Evolutionary conservation across 176 grass and related monocot genomes (phyloP).

Genomic region (Oryza punctata): DNA sequence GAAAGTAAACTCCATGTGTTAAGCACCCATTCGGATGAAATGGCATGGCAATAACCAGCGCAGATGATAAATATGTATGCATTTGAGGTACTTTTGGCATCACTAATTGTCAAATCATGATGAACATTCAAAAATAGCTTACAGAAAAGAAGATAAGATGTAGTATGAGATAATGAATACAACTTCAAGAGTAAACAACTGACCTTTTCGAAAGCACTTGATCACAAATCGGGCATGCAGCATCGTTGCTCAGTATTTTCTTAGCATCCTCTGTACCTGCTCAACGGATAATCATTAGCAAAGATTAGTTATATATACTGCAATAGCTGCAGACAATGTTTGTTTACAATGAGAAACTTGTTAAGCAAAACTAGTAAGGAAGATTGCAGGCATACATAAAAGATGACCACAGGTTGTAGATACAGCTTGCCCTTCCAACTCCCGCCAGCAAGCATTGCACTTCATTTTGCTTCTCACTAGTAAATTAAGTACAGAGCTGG

Average conservation of each 20-base stretch:
- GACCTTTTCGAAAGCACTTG: constrained; percentile 95
- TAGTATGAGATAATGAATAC: constrained; percentile 13
- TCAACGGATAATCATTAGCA: constrained; percentile 21
- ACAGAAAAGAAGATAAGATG: not conserved
- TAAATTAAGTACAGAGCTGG: constrained; percentile 13
- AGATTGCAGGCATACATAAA: constrained; percentile 64
- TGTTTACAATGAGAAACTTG: not conserved
- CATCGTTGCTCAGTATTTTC: constrained; percentile 86
- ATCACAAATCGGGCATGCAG: constrained; percentile 84
- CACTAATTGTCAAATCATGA: not conserved
- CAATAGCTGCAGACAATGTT: constrained; percentile 7
- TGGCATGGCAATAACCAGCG: not conserved
- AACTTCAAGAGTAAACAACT: constrained; percentile 18
- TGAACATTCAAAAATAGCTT: constrained; percentile 18
- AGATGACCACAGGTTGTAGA: constrained; percentile 91
- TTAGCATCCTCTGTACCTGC: constrained; percentile 83
- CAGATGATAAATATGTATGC: not conserved
- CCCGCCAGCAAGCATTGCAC: constrained; percentile 91
- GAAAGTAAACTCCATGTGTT: not conserved
- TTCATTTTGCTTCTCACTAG: constrained; percentile 55
- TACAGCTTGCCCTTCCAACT: constrained; percentile 80
- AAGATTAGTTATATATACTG: constrained; percentile 25
- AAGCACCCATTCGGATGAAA: not conserved
- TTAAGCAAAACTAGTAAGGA: constrained; percentile 15
- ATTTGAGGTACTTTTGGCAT: constrained; percentile 6